A percentile compares a stretch with the other conserved stretches of the same genome.
These are phyloP conservation scores for Glycine soja DNA, from an alignment of 306 rosid genomes.

Conservation along the genomic window DNA sequence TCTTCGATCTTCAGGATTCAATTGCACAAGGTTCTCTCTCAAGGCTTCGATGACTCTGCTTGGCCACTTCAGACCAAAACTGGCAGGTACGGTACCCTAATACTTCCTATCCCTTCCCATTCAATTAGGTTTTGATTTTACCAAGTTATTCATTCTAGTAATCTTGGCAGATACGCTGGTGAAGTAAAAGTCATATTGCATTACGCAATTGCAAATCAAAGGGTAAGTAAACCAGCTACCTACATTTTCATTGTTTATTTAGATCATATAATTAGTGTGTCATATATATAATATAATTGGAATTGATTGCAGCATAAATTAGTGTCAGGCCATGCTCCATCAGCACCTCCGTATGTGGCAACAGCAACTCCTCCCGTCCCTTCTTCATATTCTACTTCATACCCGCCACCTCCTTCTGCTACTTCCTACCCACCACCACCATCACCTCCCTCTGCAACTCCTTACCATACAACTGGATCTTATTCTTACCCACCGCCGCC, in stretches of 20 bases:
- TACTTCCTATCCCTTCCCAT: too few species aligned
- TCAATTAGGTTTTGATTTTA: too few species aligned
- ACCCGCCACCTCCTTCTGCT: too few species aligned
- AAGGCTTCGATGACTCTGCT: slow-evolving; percentile 77
- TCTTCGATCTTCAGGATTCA: slow-evolving; percentile 56
- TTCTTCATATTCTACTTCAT: slow-evolving; percentile 26
- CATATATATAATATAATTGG: too few species aligned
- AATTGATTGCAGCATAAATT: slow-evolving; percentile 29
- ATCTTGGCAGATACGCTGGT: slow-evolving; percentile 52
- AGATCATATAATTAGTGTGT: too few species aligned
- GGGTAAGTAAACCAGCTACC: slow-evolving; percentile 14
- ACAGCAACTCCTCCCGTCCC: slow-evolving; percentile 33
- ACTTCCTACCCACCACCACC: neutral
- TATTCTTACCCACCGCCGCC: slow-evolving; percentile 31
- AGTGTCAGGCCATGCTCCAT: slow-evolving; percentile 50
- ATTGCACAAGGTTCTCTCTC: slow-evolving; percentile 76
- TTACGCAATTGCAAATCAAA: slow-evolving; percentile 45
- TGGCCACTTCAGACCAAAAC: slow-evolving; percentile 89
- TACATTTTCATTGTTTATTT: too few species aligned
- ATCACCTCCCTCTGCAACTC: neutral
- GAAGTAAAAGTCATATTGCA: slow-evolving; percentile 58
- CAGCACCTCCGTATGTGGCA: slow-evolving; percentile 62
- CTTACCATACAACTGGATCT: slow-evolving; percentile 32
- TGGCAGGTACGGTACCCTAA: slow-evolving; percentile 42
- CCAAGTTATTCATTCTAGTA: too few species aligned